Conservation (phyloP, 83 land plant species). For the Diphasiastrum complanatum region DNA sequence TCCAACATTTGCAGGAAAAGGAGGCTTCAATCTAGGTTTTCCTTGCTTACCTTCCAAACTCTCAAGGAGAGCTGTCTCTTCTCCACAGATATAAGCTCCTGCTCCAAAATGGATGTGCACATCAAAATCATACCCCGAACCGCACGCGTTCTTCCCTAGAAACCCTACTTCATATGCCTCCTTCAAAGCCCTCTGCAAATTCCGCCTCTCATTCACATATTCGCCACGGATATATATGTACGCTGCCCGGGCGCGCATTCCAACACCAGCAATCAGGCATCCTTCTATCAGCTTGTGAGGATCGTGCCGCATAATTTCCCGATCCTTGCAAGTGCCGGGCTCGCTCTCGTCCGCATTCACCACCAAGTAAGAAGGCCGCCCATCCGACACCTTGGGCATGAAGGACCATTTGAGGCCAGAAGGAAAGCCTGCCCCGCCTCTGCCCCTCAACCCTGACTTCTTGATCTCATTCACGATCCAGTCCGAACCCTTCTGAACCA, state of each 20-base stretch:
- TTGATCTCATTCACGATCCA: constrained; percentile 95
- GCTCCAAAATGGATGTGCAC: constrained; percentile 89
- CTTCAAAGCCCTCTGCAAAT: constrained; percentile 60
- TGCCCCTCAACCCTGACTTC: constrained; percentile 83
- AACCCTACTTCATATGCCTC: constrained; percentile 87
- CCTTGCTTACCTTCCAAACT: constrained; percentile 95
- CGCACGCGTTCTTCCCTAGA: constrained; percentile 90
- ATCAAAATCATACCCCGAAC: constrained; percentile 90
- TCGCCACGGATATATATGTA: constrained; percentile 93
- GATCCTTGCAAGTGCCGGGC: constrained; percentile 93
- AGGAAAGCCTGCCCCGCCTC: constrained; percentile 96
- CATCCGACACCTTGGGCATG: constrained; percentile 94
- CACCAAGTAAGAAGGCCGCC: constrained; percentile 87
- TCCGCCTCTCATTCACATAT: constrained; percentile 77
- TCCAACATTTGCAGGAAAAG: constrained; percentile 92
- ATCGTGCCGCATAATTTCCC: constrained; percentile 94
- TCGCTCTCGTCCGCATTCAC: constrained; percentile 99
- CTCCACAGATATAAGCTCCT: constrained; percentile 97
- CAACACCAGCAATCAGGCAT: constrained; percentile 91
- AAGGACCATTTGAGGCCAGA: constrained; percentile 96
- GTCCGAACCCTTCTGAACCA: constrained; percentile 81
- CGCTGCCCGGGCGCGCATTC: constrained; percentile 83
- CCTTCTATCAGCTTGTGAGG: constrained; percentile 94
- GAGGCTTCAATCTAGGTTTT: constrained; percentile 92
- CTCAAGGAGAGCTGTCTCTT: constrained; percentile 90